A percentile compares a stretch with the other conserved stretches of the same genome.
phyloP scores from a whole-genome alignment of 2,329 filamentous ascomycete species.

The Sporothrix sp. region DNA sequence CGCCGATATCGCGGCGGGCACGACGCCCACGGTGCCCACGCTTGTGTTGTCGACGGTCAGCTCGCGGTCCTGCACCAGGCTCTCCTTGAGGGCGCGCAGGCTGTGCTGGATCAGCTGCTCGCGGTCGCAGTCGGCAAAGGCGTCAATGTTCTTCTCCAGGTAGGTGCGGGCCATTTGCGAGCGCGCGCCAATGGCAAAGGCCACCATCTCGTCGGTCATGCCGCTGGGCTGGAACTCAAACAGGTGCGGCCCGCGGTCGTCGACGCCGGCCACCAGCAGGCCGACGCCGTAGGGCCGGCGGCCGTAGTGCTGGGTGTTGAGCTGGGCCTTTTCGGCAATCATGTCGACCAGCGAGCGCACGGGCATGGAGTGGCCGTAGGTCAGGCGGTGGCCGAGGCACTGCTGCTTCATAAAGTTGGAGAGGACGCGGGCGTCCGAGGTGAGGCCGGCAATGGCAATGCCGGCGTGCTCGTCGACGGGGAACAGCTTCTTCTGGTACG shows the following conservation, averaged over 20 bases:
- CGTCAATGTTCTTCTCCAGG: constrained; percentile 80
- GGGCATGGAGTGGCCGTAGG: constrained; percentile 88
- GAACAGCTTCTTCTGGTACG: constrained; percentile 99
- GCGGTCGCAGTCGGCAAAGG: constrained; percentile 64
- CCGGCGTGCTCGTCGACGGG: constrained; percentile 91
- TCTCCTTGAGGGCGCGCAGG: constrained; percentile 86
- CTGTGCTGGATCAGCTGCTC: constrained; percentile 90
- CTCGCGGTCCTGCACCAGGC: constrained; percentile 92
- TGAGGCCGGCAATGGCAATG: constrained; percentile 90
- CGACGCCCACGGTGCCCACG: constrained; percentile 68
- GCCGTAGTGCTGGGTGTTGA: constrained; percentile 96
- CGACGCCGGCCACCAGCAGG: constrained; percentile 82
- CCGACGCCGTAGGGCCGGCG: constrained; percentile 94
- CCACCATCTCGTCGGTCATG: constrained; percentile 94
- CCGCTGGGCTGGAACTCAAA: constrained; percentile 97
- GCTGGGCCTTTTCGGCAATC: constrained; percentile 93
- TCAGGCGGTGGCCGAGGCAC: constrained; percentile 88
- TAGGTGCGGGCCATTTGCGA: constrained; percentile 98
- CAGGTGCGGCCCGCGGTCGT: constrained; percentile 86
- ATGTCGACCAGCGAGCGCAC: constrained; percentile 80
- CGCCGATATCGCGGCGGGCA: constrained; percentile 43
- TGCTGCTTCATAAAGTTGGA: constrained; percentile 99
- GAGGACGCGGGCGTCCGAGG: constrained; percentile 94
- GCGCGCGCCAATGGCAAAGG: constrained; percentile 89
- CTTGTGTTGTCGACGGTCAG: constrained; percentile 95